These are phyloP conservation scores for Polytrichum formosum DNA, from an alignment of 225 moss, liverwort and hornwort species.

Conservation along the genomic window DNA sequence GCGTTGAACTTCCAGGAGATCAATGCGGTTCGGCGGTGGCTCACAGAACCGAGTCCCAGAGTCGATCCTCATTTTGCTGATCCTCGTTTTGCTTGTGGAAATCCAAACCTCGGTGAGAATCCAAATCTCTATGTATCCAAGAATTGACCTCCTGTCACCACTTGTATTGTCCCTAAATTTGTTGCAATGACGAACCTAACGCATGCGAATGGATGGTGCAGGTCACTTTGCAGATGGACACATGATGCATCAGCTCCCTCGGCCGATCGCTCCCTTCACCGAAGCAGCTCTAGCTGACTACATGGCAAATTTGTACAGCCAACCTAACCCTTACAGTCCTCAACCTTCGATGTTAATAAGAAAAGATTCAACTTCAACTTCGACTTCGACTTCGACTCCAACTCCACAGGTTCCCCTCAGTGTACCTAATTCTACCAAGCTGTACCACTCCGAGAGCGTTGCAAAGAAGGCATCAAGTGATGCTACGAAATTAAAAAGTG, in stretches of 20 bases:
- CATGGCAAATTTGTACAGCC: slow-evolving; percentile 18
- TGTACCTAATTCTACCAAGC: not conserved
- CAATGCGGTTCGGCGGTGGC: slow-evolving; percentile 15
- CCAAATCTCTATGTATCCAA: too few species aligned
- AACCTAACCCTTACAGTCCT: slow-evolving; percentile 7
- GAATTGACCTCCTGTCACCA: too few species aligned
- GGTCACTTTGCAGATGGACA: slow-evolving; percentile 12
- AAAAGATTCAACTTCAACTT: not conserved
- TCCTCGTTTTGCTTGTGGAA: slow-evolving; percentile 4
- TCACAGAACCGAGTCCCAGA: slow-evolving; percentile 18
- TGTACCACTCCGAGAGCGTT: not conserved
- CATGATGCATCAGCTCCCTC: not conserved
- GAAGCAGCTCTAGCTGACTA: slow-evolving; percentile 17
- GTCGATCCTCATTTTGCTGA: slow-evolving; percentile 5
- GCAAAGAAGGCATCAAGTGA: not conserved
- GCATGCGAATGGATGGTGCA: not conserved
- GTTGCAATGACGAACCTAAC: too few species aligned
- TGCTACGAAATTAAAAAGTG: not conserved
- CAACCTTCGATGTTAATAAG: slow-evolving; percentile 25
- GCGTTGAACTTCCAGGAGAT: slow-evolving; percentile 2
- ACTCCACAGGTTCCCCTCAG: too few species aligned
- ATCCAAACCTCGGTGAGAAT: slow-evolving; percentile 22
- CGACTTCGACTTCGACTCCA: too few species aligned
- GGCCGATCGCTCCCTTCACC: slow-evolving; percentile 1
- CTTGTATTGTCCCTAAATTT: too few species aligned